phyloP scores from a whole-genome alignment of 768 basidiomycete genomes.

The Suillus plorans region DNA sequence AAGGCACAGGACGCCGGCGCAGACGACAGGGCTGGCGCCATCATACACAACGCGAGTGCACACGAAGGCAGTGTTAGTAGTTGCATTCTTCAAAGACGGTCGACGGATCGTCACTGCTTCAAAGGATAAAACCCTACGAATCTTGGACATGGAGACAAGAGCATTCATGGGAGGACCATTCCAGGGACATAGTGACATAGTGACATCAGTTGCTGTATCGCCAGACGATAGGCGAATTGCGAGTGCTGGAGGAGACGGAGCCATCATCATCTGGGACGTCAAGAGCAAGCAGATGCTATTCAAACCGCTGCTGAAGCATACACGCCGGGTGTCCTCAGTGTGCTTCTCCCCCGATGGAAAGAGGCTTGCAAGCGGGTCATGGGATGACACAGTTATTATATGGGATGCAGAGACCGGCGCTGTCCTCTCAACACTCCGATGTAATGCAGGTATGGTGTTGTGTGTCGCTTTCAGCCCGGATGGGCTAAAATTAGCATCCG shows the following conservation, averaged over 20 bases:
- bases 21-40: background rate
- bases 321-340: slow-evolving; percentile 22
- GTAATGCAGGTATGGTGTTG: background rate
- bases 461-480: background rate
- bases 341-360: slow-evolving; percentile 3
- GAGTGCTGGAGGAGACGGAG: slow-evolving; percentile 25
- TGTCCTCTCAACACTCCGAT: background rate
- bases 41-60: background rate
- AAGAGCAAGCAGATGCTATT: slow-evolving; percentile 20
- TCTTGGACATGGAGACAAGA: slow-evolving; percentile 28
- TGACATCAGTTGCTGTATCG: slow-evolving; percentile 22
- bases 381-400: background rate
- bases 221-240: slow-evolving; percentile 27
- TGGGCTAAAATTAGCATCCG: background rate
- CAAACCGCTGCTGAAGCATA: slow-evolving; percentile 27
- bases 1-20: too few species aligned
- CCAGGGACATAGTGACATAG: slow-evolving; percentile 25
- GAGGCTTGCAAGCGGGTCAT: slow-evolving; percentile 1
- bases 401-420: slow-evolving; percentile 12
- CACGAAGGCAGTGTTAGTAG: background rate
- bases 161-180: slow-evolving; percentile 13
- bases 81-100: slow-evolving; percentile 30
- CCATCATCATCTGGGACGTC: slow-evolving; percentile 27
- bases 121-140: slow-evolving; percentile 22
- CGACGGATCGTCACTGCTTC: slow-evolving; percentile 25